Evolutionary conservation across 768 basidiomycete genomes (phyloP), one percentile per base, ranked within the genome.

Genomic region (Amanita phalloides): DNA sequence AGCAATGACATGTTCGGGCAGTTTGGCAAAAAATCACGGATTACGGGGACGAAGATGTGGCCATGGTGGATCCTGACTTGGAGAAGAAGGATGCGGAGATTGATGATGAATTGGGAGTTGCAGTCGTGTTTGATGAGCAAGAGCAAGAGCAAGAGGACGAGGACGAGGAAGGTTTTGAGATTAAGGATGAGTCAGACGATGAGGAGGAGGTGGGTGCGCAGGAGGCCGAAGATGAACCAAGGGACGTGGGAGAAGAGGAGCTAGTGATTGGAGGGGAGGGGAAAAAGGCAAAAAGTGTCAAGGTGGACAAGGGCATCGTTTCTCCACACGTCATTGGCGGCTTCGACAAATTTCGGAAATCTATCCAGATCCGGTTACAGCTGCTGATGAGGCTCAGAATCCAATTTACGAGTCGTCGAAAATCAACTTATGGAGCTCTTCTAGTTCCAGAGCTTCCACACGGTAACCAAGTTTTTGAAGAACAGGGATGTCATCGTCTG

Each of bases 341-440:
- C 25, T 98, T 98, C 81, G 94, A 1, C 87, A 95, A 54, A 84
- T 98, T 47, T 81, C 89, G 0, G 84, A 90, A 62, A 76, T 92
- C 11, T 97, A 96, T 61, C 78, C 94, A 4, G 96, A 99, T 63
- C 90, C 96, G 2, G 86, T 92, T 60, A 96, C 91, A 13, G 89
- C 93, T 2, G 86, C 92, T 52, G 88, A 91, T 67, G 94, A 98
- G 60, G 89, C 21, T 92, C 91, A 2, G 93, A 95, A 61, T 84
- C 87, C 8, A 81, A 78, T 65, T 73, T 89, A 30, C 88, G 95
- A 45, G 95, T 97, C 68, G 86, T 86, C 61, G 95, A 98, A 68
- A 98, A 97, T 64, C 82, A 86, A 59, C 79, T 98, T 25, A 97
- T 97, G 84, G 95, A 97, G 51, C 74, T 98, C 8, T 96, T 97